These are phyloP conservation scores for Chaetomium olivaceum DNA, from an alignment of 2,329 filamentous ascomycete genomes.

Conservation along the genomic window DNA sequence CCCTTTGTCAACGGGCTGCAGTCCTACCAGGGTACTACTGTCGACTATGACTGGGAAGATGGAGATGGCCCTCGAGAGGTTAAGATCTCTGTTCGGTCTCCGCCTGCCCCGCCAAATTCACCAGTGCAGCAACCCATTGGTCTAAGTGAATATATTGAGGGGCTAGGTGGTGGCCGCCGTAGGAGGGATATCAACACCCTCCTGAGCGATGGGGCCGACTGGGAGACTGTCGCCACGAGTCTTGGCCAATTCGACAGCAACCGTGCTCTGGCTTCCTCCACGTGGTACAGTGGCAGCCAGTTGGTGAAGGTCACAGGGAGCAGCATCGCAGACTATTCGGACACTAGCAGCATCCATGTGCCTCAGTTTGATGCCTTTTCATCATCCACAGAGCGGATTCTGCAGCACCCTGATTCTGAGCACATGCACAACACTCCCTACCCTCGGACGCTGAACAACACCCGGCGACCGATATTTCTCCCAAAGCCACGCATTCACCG, in stretches of 20 bases:
- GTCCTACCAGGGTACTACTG: constrained; percentile 15
- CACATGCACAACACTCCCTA: constrained; percentile 8
- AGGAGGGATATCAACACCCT: constrained; percentile 11
- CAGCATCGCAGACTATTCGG: constrained; percentile 35
- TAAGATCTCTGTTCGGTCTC: constrained; percentile 26
- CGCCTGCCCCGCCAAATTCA: neutral
- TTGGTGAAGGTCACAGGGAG: constrained; percentile 31
- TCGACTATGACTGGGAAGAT: constrained; percentile 19
- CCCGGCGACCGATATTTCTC: constrained; percentile 35
- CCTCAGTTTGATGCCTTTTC: constrained; percentile 28
- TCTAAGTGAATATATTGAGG: neutral
- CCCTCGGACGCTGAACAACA: constrained; percentile 29
- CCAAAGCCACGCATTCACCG: constrained; percentile 37
- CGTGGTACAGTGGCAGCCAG: constrained; percentile 11
- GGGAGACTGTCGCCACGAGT: constrained; percentile 43
- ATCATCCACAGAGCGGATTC: constrained; percentile 35
- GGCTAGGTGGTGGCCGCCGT: neutral
- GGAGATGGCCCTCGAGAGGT: constrained; percentile 26
- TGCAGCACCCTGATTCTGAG: constrained; percentile 32
- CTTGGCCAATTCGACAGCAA: constrained; percentile 35
- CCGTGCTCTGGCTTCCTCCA: constrained; percentile 28
- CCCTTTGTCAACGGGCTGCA: constrained; percentile 21
- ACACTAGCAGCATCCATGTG: constrained; percentile 38
- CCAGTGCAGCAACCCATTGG: constrained; percentile 1
- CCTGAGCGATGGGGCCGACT: constrained; percentile 40